A percentile compares a stretch with the other conserved stretches of the same genome.
Conservation (phyloP, 805 yeast species). For the Ogataea haglerorum region DNA sequence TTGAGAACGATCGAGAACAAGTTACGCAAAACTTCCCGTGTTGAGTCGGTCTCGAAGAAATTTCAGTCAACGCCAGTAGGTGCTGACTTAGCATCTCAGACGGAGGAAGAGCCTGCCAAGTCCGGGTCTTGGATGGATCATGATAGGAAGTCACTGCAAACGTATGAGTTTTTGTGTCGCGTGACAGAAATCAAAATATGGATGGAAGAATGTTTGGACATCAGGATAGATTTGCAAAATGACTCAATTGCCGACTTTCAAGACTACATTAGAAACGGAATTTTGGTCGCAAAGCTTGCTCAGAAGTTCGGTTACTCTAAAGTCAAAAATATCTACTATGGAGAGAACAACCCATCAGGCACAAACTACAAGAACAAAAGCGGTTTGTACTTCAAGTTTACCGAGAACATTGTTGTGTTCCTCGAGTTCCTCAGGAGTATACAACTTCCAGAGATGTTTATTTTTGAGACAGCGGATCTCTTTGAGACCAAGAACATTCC, state of each 20-base stretch:
- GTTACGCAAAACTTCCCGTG: slow-evolving; percentile 15
- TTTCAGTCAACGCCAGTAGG: slow-evolving; percentile 16
- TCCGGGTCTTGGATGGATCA: slow-evolving; percentile 27
- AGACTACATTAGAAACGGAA: slow-evolving; percentile 77
- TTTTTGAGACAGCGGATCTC: slow-evolving; percentile 88
- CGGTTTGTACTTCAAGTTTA: slow-evolving; percentile 75
- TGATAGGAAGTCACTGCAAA: slow-evolving; percentile 27
- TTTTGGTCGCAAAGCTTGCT: slow-evolving; percentile 75
- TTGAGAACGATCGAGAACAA: slow-evolving; percentile 30
- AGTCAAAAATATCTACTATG: slow-evolving; percentile 53
- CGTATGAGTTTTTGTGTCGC: slow-evolving; percentile 51
- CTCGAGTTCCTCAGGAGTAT: slow-evolving; percentile 65
- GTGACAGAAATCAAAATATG: slow-evolving; percentile 49
- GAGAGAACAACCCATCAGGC: slow-evolving; percentile 30
- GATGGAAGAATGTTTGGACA: slow-evolving; percentile 38
- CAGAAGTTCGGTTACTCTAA: slow-evolving; percentile 65
- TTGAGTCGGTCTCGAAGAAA: slow-evolving; percentile 18
- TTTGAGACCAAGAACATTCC: slow-evolving; percentile 92
- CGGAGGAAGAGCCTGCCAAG: slow-evolving; percentile 1
- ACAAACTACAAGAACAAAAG: slow-evolving; percentile 29
- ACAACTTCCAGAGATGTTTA: slow-evolving; percentile 80
- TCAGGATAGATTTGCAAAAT: slow-evolving; percentile 26
- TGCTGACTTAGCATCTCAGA: slow-evolving; percentile 7
- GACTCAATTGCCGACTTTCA: slow-evolving; percentile 48
- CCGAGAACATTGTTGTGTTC: slow-evolving; percentile 87